phyloP scores from a whole-genome alignment of 2,329 filamentous ascomycete species.

The Pezicula carpinea region DNA sequence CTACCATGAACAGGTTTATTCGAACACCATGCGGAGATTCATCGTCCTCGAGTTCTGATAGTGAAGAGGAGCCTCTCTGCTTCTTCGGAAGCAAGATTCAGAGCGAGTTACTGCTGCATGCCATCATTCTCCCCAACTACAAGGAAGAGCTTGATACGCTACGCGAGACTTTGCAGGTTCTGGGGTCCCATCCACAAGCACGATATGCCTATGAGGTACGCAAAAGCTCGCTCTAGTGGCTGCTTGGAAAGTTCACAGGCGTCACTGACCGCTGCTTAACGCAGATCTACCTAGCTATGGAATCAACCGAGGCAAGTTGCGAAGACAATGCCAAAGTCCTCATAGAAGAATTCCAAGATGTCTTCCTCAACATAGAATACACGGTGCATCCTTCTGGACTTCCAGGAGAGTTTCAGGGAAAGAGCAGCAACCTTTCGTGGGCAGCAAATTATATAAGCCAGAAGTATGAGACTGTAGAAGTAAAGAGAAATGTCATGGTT shows the following conservation, averaged over 20 bases:
- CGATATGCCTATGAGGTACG: slow-evolving; percentile 64
- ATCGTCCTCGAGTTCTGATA: slow-evolving; percentile 40
- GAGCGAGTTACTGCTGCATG: slow-evolving; percentile 48
- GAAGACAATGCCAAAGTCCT: slow-evolving; percentile 58
- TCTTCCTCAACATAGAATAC: slow-evolving; percentile 62
- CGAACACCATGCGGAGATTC: slow-evolving; percentile 28
- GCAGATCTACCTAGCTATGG: slow-evolving; percentile 70
- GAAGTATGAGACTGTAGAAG: slow-evolving; percentile 45
- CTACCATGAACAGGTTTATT: not conserved
- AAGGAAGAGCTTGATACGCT: slow-evolving; percentile 68
- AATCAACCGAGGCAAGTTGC: slow-evolving; percentile 58
- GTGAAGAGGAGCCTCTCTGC: slow-evolving; percentile 4
- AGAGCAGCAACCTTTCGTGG: slow-evolving; percentile 72
- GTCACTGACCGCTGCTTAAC: not conserved
- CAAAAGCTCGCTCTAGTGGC: slow-evolving; percentile 16
- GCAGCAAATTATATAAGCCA: slow-evolving; percentile 61
- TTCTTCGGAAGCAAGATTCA: slow-evolving; percentile 37
- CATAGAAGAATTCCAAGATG: slow-evolving; percentile 57
- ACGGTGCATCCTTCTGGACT: slow-evolving; percentile 64
- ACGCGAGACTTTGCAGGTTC: slow-evolving; percentile 62
- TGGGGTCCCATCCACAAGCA: slow-evolving; percentile 63
- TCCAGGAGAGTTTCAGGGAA: slow-evolving; percentile 64
- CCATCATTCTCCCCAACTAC: slow-evolving; percentile 69
- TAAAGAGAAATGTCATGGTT: slow-evolving; percentile 58
- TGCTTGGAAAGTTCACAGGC: not conserved